phyloP scores from a whole-genome alignment of 78 protist species.

The Dictyostelium brefeldianum region DNA sequence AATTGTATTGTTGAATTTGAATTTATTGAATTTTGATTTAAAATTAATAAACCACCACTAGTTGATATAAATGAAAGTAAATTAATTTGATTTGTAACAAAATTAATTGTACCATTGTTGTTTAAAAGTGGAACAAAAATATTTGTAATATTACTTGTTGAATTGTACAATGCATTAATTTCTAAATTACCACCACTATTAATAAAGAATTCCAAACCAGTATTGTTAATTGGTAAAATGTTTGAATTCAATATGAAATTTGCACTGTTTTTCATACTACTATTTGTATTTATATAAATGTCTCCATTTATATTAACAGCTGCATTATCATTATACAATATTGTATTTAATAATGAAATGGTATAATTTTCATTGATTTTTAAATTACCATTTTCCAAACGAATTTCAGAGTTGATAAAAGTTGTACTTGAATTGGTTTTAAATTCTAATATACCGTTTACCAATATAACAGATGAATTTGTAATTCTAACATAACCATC shows the following conservation, averaged over 20 bases:
- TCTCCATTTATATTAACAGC: background rate
- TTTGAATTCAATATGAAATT: background rate
- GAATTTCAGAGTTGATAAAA: background rate
- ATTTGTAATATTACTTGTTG: background rate
- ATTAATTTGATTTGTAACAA: background rate
- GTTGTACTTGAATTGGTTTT: background rate
- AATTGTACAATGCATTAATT: background rate
- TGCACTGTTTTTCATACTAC: background rate
- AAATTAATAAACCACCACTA: background rate
- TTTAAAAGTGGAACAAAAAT: background rate
- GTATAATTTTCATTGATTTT: background rate
- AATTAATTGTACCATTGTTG: background rate
- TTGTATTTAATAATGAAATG: background rate
- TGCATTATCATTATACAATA: background rate
- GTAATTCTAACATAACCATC: conserved; percentile 6
- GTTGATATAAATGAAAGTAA: background rate
- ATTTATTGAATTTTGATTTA: background rate
- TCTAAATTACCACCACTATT: background rate
- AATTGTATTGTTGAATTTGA: conserved; percentile 4
- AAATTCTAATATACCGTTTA: background rate
- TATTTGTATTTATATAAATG: background rate
- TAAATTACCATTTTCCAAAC: background rate
- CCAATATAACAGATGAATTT: background rate
- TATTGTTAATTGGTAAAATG: background rate
- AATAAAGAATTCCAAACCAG: background rate